A percentile compares a stretch with the other conserved stretches of the same genome.
phyloP scores from a whole-genome alignment of 2,329 filamentous ascomycete species.

The Neurospora crassa region DNA sequence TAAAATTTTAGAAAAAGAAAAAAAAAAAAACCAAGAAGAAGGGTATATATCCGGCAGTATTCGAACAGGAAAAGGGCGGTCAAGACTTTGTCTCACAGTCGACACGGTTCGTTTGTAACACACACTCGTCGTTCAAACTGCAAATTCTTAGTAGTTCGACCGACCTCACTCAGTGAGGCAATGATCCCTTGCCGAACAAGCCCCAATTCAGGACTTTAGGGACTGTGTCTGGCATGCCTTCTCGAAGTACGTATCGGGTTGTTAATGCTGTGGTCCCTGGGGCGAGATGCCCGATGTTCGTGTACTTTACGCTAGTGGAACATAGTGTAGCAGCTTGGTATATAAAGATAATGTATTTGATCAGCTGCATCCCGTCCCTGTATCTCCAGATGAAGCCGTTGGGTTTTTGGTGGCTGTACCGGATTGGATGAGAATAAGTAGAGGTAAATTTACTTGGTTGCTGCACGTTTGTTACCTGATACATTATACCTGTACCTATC shows the following conservation, averaged over 20 bases:
- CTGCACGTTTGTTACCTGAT: too few species aligned
- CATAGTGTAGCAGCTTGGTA: neutral
- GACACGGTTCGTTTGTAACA: neutral
- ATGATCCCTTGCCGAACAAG: neutral
- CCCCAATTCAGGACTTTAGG: neutral
- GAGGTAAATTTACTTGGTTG: neutral
- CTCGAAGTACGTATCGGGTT: neutral
- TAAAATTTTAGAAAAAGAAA: too few species aligned
- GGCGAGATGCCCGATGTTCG: neutral
- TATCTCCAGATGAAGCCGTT: neutral
- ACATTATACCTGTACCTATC: too few species aligned
- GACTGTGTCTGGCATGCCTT: neutral
- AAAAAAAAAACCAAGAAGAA: neutral
- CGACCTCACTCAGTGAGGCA: neutral
- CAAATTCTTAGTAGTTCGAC: neutral
- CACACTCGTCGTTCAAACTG: neutral
- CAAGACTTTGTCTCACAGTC: neutral
- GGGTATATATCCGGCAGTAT: neutral
- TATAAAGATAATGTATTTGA: neutral
- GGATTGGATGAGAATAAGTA: neutral
- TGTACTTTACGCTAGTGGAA: neutral
- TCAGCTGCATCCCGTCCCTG: neutral
- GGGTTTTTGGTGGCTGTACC: neutral
- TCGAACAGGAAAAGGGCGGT: neutral
- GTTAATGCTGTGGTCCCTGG: neutral